These are phyloP conservation scores for Postia placenta DNA, from an alignment of 768 basidiomycete species.

Conservation along the genomic window DNA sequence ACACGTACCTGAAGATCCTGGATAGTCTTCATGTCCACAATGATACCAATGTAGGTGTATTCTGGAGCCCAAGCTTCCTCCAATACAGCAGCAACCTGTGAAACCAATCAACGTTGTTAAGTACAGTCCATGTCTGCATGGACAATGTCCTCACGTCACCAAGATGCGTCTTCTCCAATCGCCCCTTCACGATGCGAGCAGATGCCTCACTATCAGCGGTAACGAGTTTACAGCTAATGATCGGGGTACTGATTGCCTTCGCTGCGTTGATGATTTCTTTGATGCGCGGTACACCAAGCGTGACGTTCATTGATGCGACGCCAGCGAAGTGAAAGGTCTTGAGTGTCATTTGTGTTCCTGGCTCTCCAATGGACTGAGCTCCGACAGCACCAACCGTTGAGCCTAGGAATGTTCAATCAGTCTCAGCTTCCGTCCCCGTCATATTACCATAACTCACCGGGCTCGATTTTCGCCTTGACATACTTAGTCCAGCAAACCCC, in stretches of 20 bases:
- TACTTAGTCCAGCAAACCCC: slow-evolving; percentile 89
- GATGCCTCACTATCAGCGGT: slow-evolving; percentile 84
- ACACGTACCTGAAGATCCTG: slow-evolving; percentile 73
- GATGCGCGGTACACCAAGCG: slow-evolving; percentile 98
- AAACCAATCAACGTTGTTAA: neutral
- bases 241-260: slow-evolving; percentile 95
- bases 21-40: slow-evolving; percentile 84
- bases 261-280: slow-evolving; percentile 99
- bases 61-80: slow-evolving; percentile 96
- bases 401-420: slow-evolving; percentile 38
- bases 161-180: slow-evolving; percentile 90
- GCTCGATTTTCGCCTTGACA: slow-evolving; percentile 93
- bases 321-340: slow-evolving; percentile 99
- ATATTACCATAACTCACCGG: slow-evolving; percentile 44
- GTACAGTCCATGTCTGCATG: neutral
- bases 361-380: slow-evolving; percentile 98
- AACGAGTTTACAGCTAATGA: slow-evolving; percentile 94
- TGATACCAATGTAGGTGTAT: slow-evolving; percentile 89
- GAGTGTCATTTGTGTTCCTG: slow-evolving; percentile 98
- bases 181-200: slow-evolving; percentile 94
- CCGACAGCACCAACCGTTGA: slow-evolving; percentile 98
- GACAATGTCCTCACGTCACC: slow-evolving; percentile 66
- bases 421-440: too few species aligned
- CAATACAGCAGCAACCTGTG: slow-evolving; percentile 80
- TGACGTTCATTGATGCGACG: slow-evolving; percentile 99